Evolutionary conservation across 2,329 filamentous ascomycete species (phyloP).

Genomic region (Escovopsis sp.): DNA sequence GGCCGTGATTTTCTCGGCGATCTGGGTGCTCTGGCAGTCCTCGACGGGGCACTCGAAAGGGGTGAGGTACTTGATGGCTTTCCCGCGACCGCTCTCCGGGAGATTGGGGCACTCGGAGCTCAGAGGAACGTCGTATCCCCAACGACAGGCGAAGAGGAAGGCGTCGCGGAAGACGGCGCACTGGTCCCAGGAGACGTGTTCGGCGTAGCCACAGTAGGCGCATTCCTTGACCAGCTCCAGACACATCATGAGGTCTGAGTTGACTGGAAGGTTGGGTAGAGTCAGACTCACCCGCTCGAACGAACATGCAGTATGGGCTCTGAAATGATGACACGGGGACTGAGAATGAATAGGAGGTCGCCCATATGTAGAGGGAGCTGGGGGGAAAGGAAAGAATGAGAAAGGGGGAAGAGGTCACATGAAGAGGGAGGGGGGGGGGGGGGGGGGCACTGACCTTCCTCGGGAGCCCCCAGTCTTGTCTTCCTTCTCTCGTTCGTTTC

Average conservation of each 20-base stretch:
- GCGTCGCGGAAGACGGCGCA: constrained; percentile 1
- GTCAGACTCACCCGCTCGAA: too few relatives aligned
- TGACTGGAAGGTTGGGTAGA: too few relatives aligned
- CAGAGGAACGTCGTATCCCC: constrained; percentile 1
- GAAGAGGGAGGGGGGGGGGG: too few relatives aligned
- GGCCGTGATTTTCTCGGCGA: constrained; percentile 3
- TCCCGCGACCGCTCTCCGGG: constrained; percentile 1
- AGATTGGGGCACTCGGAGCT: constrained; percentile 3
- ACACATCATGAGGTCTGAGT: constrained; percentile 1
- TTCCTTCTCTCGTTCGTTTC: too few relatives aligned
- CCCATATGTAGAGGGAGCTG: too few relatives aligned
- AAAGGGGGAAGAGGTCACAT: too few relatives aligned
- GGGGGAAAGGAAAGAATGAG: too few relatives aligned
- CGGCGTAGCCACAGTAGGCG: constrained; percentile 2
- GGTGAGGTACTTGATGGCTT: constrained; percentile 2
- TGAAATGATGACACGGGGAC: too few relatives aligned
- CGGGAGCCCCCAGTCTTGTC: too few relatives aligned
- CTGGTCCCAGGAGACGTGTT: constrained; percentile 4
- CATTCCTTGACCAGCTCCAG: constrained; percentile 4
- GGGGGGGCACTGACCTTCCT: too few relatives aligned
- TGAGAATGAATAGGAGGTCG: too few relatives aligned
- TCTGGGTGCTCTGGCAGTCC: constrained; percentile 4
- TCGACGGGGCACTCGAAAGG: constrained; percentile 4
- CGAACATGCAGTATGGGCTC: too few relatives aligned
- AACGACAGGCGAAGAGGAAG: constrained; percentile 1